These are phyloP conservation scores for Trichophyton benhamiae DNA, from an alignment of 2,329 filamentous ascomycete species.

Conservation along the genomic window DNA sequence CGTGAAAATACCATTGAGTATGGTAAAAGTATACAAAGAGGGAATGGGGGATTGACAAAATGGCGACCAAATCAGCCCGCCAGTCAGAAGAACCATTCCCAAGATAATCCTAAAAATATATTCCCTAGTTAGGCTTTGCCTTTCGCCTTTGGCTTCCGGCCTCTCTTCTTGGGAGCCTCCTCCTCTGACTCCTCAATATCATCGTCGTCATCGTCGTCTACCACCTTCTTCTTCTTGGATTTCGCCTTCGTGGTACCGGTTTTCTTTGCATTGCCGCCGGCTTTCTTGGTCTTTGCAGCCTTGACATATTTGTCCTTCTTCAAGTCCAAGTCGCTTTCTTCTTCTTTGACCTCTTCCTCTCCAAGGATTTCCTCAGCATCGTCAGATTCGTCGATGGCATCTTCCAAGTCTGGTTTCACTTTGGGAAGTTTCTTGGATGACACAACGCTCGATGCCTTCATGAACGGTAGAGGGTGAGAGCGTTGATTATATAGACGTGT, in stretches of 20 bases:
- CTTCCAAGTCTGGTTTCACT: slow-evolving; percentile 85
- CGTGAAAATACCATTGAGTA: not conserved
- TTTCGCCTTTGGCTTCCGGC: slow-evolving; percentile 10
- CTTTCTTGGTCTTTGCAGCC: slow-evolving; percentile 61
- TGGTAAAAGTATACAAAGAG: not conserved
- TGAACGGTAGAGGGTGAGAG: slow-evolving; percentile 84
- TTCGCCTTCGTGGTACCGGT: slow-evolving; percentile 9
- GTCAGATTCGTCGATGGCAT: slow-evolving; percentile 87
- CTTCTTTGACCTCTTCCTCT: slow-evolving; percentile 42
- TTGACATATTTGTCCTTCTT: slow-evolving; percentile 96
- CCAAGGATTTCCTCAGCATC: slow-evolving; percentile 51
- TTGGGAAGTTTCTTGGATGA: slow-evolving; percentile 58
- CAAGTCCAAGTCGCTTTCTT: slow-evolving; percentile 65
- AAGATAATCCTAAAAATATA: not conserved
- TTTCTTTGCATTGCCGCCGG: slow-evolving; percentile 25
- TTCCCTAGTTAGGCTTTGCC: not conserved
- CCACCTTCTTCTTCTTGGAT: slow-evolving; percentile 25
- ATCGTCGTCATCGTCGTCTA: slow-evolving; percentile 22
- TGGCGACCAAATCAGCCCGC: not conserved
- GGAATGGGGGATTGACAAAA: not conserved
- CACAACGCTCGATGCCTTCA: slow-evolving; percentile 72
- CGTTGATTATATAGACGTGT: slow-evolving; percentile 81
- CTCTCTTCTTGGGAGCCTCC: slow-evolving; percentile 43
- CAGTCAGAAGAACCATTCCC: not conserved
- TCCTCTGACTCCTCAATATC: slow-evolving; percentile 29